Evolutionary conservation across 495 filamentous ascomycete species (phyloP), one percentile per base, ranked within the genome.

Genomic region (Aspergillus homomorphus): DNA sequence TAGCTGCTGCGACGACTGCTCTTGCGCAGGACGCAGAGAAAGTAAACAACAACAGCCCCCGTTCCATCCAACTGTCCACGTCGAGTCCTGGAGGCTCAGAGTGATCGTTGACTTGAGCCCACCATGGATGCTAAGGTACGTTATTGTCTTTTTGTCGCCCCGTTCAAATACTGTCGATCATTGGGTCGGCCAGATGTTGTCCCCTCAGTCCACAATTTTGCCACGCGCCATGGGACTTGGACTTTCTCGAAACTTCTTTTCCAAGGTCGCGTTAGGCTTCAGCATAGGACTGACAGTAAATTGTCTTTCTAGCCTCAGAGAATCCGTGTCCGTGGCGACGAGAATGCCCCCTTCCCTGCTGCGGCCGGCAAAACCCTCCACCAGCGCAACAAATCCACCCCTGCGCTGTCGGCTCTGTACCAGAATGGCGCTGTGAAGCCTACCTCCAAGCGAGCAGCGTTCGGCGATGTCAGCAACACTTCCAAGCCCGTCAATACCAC

Each of bases 391-490:
- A 96, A 92, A 72, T 94, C 91, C 0, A 87, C 84, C 9, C 81
- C 89, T 20, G 88, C 86, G 45, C 73, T 92, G 46, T 83, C 80
- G 46, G 74, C 77, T 22, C 73, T 85, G 60, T 62, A 79, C 16
- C 76, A 82, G 48, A 80, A 77, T 19, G 82, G 79, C 51, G 80
- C 80, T 26, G 69, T 87, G 51, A 93, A 89, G 71, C 82, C 82
- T 52, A 82, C 80, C 43, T 77, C 86, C 22, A 91, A 90, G 74
- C 84, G 91, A 58, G 86, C 85, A 41, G 89, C 84, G 16, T 90
- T 94, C 70, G 88, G 82, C 16, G 92, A 96, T 66, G 79, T 92
- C 38, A 93, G 86, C 80, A 92, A 90, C 67, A 87, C 80, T 16
- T 69, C 76, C 26, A 87, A 85, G 63, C 63, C 74, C 22, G 63